A percentile compares a stretch with the other conserved stretches of the same genome.
phyloP scores from a whole-genome alignment of 495 filamentous ascomycete genomes.

The Sabuloglossum arenarium region DNA sequence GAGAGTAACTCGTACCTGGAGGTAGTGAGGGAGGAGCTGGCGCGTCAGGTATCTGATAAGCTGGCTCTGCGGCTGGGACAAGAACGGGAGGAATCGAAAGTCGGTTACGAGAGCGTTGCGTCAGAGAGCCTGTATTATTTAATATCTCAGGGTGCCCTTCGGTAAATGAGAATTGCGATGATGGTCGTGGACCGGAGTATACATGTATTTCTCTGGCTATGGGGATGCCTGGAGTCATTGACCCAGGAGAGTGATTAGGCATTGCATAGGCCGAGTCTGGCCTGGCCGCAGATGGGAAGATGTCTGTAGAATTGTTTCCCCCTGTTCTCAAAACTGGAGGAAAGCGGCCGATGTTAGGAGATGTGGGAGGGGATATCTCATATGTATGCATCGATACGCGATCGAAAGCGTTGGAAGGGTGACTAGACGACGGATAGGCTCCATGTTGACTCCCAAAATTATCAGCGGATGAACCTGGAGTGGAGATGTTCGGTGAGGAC shows the following conservation, averaged over 20 bases:
- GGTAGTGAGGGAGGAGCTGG: slow-evolving; percentile 2
- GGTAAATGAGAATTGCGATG: neutral
- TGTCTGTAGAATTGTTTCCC: neutral
- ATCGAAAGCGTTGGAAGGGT: neutral
- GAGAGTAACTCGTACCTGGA: slow-evolving; percentile 1
- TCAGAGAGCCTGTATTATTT: neutral
- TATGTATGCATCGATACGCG: neutral
- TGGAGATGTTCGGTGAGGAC: neutral
- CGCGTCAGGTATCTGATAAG: slow-evolving; percentile 4
- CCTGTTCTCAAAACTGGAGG: neutral
- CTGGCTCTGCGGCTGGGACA: neutral
- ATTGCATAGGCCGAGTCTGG: neutral
- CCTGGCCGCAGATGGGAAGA: neutral
- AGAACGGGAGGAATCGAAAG: neutral
- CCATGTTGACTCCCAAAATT: neutral
- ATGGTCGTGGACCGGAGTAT: neutral
- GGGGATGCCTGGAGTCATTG: neutral
- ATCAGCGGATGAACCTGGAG: neutral
- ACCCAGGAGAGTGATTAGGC: neutral
- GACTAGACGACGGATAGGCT: neutral
- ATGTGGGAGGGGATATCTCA: neutral
- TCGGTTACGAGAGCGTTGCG: neutral
- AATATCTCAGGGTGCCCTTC: neutral
- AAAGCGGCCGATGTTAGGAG: neutral
- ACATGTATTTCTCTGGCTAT: neutral